phyloP scores from a whole-genome alignment of 2,329 filamentous ascomycete species.

The Pestalotiopsis sp. region DNA sequence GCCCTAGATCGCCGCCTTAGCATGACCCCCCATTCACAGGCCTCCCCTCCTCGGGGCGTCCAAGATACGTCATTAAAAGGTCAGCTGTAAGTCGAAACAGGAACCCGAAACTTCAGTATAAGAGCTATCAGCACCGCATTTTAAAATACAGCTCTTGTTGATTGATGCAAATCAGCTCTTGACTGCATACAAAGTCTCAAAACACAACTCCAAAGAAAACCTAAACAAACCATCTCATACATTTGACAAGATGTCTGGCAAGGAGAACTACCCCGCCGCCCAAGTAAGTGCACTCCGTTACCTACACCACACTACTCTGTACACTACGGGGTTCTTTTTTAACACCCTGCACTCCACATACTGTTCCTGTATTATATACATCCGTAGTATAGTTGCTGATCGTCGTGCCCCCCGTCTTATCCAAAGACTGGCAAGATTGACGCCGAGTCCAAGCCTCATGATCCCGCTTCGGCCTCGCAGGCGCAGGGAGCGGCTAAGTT shows the following conservation, averaged over 20 bases:
- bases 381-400: neutral
- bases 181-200: neutral
- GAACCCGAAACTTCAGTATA: slow-evolving; percentile 14
- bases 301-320: neutral
- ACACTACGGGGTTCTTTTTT: too few relatives aligned
- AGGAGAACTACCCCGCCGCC: slow-evolving; percentile 12
- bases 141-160: neutral
- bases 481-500: slow-evolving; percentile 39
- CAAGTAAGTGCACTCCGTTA: slow-evolving; percentile 17
- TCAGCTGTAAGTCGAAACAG: slow-evolving; percentile 20
- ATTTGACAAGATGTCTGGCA: slow-evolving; percentile 10
- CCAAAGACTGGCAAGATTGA: slow-evolving; percentile 30
- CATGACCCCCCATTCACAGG: slow-evolving; percentile 30
- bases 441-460: slow-evolving; percentile 39
- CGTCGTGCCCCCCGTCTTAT: neutral
- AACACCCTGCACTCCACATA: neutral
- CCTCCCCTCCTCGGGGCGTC: slow-evolving; percentile 7
- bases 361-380: neutral
- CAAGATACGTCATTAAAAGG: slow-evolving; percentile 29
- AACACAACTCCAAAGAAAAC: neutral
- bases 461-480: slow-evolving; percentile 35
- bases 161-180: neutral
- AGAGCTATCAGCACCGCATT: neutral
- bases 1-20: slow-evolving; percentile 10
- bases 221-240: neutral